Evolutionary conservation across 2,329 filamentous ascomycete genomes (phyloP).

Genomic region (Penicillium sclerotigenum): DNA sequence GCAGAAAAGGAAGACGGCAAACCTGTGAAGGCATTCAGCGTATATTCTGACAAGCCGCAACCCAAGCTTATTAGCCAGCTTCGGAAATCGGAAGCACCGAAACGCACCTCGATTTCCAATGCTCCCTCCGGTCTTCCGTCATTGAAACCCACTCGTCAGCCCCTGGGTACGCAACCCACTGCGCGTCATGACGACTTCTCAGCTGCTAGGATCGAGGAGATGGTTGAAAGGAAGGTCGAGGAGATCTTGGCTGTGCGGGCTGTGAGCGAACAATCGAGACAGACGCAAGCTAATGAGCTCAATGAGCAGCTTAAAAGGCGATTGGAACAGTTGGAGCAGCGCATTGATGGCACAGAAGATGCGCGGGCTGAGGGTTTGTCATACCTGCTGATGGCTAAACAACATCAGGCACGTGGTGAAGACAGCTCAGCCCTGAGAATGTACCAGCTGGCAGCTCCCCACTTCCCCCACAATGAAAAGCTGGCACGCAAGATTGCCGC

Average conservation of each 20-base stretch:
- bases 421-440: conserved; percentile 74
- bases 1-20: conserved; percentile 60
- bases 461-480: conserved; percentile 82
- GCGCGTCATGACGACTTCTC: conserved; percentile 55
- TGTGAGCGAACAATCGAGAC: conserved; percentile 52
- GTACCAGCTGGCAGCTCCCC: conserved; percentile 80
- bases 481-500: conserved; percentile 56
- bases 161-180: conserved; percentile 28
- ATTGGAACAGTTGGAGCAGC: conserved; percentile 78
- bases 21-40: conserved; percentile 78
- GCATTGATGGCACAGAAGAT: conserved; percentile 77
- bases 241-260: conserved; percentile 80
- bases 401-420: conserved; percentile 81
- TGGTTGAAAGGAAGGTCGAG: conserved; percentile 87
- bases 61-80: conserved; percentile 45
- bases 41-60: conserved; percentile 70
- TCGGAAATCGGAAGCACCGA: conserved; percentile 43
- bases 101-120: conserved; percentile 44
- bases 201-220: conserved; percentile 76
- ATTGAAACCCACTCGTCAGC: conserved; percentile 47
- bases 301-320: conserved; percentile 76
- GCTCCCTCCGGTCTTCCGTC: conserved; percentile 43
- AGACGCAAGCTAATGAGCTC: conserved; percentile 51
- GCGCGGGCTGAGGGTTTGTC: conserved; percentile 76
- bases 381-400: conserved; percentile 83